Conservation (phyloP, 192 early-diverging fungal species). For the Spizellomyces sp. region DNA sequence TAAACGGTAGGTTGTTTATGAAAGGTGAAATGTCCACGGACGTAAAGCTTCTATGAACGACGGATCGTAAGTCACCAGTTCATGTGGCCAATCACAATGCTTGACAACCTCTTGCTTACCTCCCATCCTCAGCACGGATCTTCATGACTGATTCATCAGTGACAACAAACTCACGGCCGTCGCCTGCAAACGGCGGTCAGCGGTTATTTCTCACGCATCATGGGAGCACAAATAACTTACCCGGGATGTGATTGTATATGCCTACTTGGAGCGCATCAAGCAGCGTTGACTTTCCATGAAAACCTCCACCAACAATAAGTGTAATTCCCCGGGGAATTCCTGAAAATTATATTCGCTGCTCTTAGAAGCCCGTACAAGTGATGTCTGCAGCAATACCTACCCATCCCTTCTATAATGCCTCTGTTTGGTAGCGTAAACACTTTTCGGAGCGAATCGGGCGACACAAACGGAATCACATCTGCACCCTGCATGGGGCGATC, state of each 20-base stretch:
- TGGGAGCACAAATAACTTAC: not conserved
- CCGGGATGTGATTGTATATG: conserved; percentile 57
- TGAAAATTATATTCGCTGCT: no score
- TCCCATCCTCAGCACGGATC: conserved; percentile 59
- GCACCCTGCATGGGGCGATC: conserved; percentile 41
- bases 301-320: conserved; percentile 53
- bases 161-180: conserved; percentile 60
- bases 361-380: not conserved
- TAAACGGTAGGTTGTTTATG: conserved; percentile 54
- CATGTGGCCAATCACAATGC: no score
- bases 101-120: not conserved
- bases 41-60: conserved; percentile 18
- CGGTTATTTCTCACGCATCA: not conserved
- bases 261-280: conserved; percentile 57
- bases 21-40: conserved; percentile 54
- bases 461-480: conserved; percentile 27
- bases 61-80: no score
- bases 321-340: conserved; percentile 52
- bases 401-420: conserved; percentile 49
- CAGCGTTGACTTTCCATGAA: conserved; percentile 64
- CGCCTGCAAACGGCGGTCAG: not conserved
- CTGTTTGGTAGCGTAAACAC: conserved; percentile 50
- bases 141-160: conserved; percentile 38
- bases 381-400: conserved; percentile 1
- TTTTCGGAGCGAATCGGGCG: conserved; percentile 39